Evolutionary conservation across 2,329 filamentous ascomycete species (phyloP), one percentile per base, ranked within the genome.

Genomic region (Colletotrichum lindemuthianum): DNA sequence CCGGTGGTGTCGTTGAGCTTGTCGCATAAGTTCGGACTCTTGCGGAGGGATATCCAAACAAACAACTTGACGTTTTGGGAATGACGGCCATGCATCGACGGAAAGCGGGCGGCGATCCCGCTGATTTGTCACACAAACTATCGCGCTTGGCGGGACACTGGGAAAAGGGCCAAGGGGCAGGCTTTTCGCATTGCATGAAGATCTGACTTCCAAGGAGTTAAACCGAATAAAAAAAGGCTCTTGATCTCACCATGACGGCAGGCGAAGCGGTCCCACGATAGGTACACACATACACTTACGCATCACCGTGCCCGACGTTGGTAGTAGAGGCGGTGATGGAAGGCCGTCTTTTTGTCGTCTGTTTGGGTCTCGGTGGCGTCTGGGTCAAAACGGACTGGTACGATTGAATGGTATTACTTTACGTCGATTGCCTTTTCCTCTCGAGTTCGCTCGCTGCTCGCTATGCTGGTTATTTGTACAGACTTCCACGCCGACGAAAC

Each of bases 1-100:
- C 94, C 77, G 96, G 96, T 82, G 95, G 95, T 84, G 92, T 97
- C 77, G 86, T 97, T 77, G 93, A 97, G 88, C 88, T 97, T 81
- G 92, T 97, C 78, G 94, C 93, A 84, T 97, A 82, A 78, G 75
- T 72, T 51, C 36, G 37, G 51, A 63, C 45, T n/a, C 32, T 45
- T 61, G 52, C 39, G 45, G n/a, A 48, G 55, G 48, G 48, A 59
- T 24, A 59, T 40, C 49, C 12, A 47, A 52, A 58, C 34, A 52
- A 39, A 45, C 41, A 43, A 63, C 41, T 58, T 51, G 54, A 52
- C 49, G 56, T 41, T 51, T 53, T 61, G 61, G 65, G 59, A 63
- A 61, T 55, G 58, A 51, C 61, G 66, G 54, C 59, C 45, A 49
- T 63, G 59, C 45, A 55, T 49, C 55, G 50, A 36, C 55, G 50